Percentiles rank a stretch among this genome's conserved stretches.
Evolutionary conservation across 1,139 yeast species (phyloP).

Genomic region (Debaryomyces subglobosus): DNA sequence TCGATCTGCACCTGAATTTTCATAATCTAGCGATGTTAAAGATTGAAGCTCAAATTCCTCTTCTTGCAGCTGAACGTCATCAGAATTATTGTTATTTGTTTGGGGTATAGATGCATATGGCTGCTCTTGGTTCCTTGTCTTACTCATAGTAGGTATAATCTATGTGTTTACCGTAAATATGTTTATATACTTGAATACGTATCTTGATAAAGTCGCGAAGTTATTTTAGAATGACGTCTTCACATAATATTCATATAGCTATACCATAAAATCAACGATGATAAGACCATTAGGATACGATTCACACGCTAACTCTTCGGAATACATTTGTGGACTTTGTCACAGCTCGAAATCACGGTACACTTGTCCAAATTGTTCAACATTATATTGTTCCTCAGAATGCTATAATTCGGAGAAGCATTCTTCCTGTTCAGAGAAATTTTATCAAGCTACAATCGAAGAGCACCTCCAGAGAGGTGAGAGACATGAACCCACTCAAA

Average conservation of each 20-base stretch:
- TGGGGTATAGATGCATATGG: slow-evolving; percentile 17
- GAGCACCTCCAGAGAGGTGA: slow-evolving; percentile 2
- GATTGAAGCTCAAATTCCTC: slow-evolving; percentile 32
- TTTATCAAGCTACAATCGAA: slow-evolving; percentile 6
- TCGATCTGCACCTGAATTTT: slow-evolving; percentile 14
- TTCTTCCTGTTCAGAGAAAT: slow-evolving; percentile 10
- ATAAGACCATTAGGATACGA: slow-evolving; percentile 6
- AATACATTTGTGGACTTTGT: slow-evolving; percentile 3
- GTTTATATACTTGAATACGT: neutral
- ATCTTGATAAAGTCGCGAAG: neutral
- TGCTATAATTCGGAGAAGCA: slow-evolving; percentile 14
- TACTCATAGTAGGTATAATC: neutral
- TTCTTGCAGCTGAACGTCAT: slow-evolving; percentile 12
- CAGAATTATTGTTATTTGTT: slow-evolving; percentile 9
- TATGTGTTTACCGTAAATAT: neutral
- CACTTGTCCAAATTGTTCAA: slow-evolving; percentile 13
- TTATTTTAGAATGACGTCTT: neutral
- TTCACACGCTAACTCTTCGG: slow-evolving; percentile 1
- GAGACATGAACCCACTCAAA: neutral
- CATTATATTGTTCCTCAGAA: slow-evolving; percentile 11
- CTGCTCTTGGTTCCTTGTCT: slow-evolving; percentile 6
- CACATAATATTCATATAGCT: neutral
- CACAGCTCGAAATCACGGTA: slow-evolving; percentile 7
- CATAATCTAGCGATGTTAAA: slow-evolving; percentile 26
- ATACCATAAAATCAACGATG: neutral